Base-by-base conservation (phyloP, 75 land plant species). In the Pinus tabuliformis region DNA sequence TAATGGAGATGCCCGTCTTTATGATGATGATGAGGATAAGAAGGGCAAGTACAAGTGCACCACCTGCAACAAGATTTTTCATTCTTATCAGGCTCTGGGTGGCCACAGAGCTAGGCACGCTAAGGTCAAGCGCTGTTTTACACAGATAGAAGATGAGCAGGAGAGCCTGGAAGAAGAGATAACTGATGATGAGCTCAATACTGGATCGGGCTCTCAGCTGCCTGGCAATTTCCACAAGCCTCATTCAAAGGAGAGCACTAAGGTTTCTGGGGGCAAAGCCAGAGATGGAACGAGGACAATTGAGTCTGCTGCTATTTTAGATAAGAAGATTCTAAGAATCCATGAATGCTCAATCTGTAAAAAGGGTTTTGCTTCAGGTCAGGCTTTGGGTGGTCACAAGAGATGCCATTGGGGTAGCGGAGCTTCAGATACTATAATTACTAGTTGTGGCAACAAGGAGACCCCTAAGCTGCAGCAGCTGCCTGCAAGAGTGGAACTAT, bases 381-480 rank as follows among this genome's bases (percentile, higher is more conserved):
- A 89, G 72, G 90, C 90, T 16, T 76, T 88, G 54, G 90, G 90
- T 33, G 90, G 90, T 17, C 90, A 88, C 81, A 89, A 86, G 89
- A 65, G 90, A 49, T 83, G 90, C n/a, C 90, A 89, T 59, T 83
- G 88, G 88, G 75, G 33, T 57, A 28, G 20, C 6, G 75, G 60
- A 6, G 22, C 30, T 21, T 49, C 75, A 33, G 33, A 33, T 33
- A 33, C 33, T 33, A 1, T 33, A 0, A 33, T 2, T 33, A 33
- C 33, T 33, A 33, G 33, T 33, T 33, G 33, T 33, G 33, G 33
- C 33, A 33, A 33, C 33, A 33, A 33, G 33, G 33, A 33, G 33
- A 33, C 33, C 33, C 33, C 33, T 33, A 33, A 0, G 33, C 33
- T 2, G 6, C 45, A 42, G 45, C 45, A 42, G 45, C 2, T 3